Evolutionary conservation across 2,329 filamentous ascomycete species (phyloP).

Genomic region (Neonectria faginata): DNA sequence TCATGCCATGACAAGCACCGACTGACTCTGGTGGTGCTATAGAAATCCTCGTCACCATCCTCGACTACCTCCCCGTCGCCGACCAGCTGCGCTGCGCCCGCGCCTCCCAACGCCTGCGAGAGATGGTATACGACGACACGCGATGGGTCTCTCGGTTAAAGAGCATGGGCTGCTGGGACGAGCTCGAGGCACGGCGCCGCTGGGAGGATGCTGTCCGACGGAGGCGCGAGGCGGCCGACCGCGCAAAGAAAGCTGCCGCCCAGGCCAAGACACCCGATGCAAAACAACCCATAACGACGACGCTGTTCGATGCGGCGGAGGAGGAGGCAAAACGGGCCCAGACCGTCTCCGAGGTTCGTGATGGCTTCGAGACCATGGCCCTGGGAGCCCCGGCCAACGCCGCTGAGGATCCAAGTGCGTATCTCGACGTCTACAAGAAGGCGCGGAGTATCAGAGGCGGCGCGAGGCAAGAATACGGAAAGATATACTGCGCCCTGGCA

Average conservation of each 20-base stretch:
- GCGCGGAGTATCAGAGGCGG: slow-evolving; percentile 84
- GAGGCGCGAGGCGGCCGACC: slow-evolving; percentile 66
- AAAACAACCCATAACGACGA: slow-evolving; percentile 54
- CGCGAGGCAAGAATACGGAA: slow-evolving; percentile 90
- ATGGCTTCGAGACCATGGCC: slow-evolving; percentile 85
- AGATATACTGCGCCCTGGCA: slow-evolving; percentile 86
- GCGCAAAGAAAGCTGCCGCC: slow-evolving; percentile 38
- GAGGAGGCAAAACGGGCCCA: slow-evolving; percentile 71
- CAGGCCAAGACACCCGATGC: slow-evolving; percentile 32
- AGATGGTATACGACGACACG: slow-evolving; percentile 99
- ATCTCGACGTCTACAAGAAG: slow-evolving; percentile 76
- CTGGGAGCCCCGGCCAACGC: slow-evolving; percentile 62
- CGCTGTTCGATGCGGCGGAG: slow-evolving; percentile 78
- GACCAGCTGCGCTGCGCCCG: slow-evolving; percentile 89
- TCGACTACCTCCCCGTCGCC: slow-evolving; percentile 87
- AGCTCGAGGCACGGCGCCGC: slow-evolving; percentile 82
- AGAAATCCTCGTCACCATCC: slow-evolving; percentile 89
- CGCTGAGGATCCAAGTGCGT: slow-evolving; percentile 69
- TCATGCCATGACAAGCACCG: not conserved
- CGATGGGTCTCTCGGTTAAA: slow-evolving; percentile 90
- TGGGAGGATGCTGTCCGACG: slow-evolving; percentile 78
- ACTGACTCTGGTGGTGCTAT: slow-evolving; percentile 48
- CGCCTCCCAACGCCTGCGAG: slow-evolving; percentile 85
- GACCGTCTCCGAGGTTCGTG: slow-evolving; percentile 53
- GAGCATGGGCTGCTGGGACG: slow-evolving; percentile 92